Evolutionary conservation across 371 early-diverging fungal genomes (phyloP), one percentile per base, ranked within the genome.

Genomic region (Rhizopus arrhizus): DNA sequence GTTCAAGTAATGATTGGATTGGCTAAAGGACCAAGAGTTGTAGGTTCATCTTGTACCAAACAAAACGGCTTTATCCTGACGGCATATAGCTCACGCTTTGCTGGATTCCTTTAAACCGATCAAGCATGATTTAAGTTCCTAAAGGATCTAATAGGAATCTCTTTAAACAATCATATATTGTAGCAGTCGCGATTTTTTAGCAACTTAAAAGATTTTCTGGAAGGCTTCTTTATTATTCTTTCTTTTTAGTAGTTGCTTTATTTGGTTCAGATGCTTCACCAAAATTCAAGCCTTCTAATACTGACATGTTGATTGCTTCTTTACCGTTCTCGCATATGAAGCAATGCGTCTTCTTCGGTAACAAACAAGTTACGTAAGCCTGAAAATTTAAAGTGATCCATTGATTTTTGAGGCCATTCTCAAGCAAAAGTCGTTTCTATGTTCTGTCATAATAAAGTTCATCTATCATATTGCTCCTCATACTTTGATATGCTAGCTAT

Each of bases 11-110:
- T 56, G 56, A 45, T 33, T 56, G 56, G n/a, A 56, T 56, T 56
- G 56, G 56, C 56, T 56, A 56, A 56, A 56, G 16, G 56, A 56
- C 56, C 56, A 56, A 56, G 56, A 35, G 56, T 33, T 56, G 43
- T 45, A 46, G 56, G 56, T 45, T 56, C 56, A 56, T 33, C 56
- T 56, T 56, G 56, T 56, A 56, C 56, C 46, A 56, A 45, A 56
- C 46, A 56, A 33, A 56, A 46, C 33, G 56, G 46, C 46, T 56
- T 56, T 56, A 56, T 56, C 56, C 56, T 56, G 56, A 56, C 45
- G 56, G 56, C 43, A 46, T 56, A 56, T 56, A 45, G 56, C 56
- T 56, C 56, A 56, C 56, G 45, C 34, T 43, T 56, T 56, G 56
- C 56, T 56, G 43, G 46, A 56, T 56, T 56, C 56, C 56, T 34